These are phyloP conservation scores for Phlyctochytrium planicorne DNA, from an alignment of 192 early-diverging fungal genomes.

Conservation along the genomic window DNA sequence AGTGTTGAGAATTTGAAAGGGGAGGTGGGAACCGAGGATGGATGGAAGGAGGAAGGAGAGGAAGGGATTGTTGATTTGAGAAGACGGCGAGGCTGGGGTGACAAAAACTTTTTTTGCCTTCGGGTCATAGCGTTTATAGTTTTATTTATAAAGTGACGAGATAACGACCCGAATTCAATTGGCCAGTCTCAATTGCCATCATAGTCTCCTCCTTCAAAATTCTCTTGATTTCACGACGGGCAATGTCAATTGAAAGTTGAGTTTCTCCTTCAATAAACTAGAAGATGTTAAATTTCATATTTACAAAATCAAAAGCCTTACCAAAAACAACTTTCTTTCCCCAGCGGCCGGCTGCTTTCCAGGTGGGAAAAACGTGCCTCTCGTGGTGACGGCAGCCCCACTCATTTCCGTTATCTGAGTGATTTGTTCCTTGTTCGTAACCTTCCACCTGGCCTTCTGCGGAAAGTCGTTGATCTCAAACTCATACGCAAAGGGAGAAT, in stretches of 20 bases:
- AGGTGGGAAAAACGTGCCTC: constrained; percentile 83
- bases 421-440: constrained; percentile 95
- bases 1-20: no score
- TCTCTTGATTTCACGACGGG: constrained; percentile 90
- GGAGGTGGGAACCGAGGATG: no score
- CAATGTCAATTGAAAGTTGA: constrained; percentile 84
- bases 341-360: constrained; percentile 77
- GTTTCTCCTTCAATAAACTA: constrained; percentile 91
- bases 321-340: constrained; percentile 90
- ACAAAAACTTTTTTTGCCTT: no score
- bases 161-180: constrained; percentile 10
- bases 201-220: constrained; percentile 87
- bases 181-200: constrained; percentile 41
- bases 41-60: no score
- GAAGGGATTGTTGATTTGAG: no score
- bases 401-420: constrained; percentile 88
- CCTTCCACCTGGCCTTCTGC: constrained; percentile 90
- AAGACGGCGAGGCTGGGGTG: no score
- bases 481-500: constrained; percentile 68
- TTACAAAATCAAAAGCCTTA: constrained; percentile 23
- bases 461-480: constrained; percentile 98
- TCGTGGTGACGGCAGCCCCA: constrained; percentile 93
- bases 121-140: no score
- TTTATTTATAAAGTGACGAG: constrained; percentile 18
- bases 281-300: not conserved